phyloP scores from a whole-genome alignment of 148 eudicot species.

The Gaultheria prostrata region DNA sequence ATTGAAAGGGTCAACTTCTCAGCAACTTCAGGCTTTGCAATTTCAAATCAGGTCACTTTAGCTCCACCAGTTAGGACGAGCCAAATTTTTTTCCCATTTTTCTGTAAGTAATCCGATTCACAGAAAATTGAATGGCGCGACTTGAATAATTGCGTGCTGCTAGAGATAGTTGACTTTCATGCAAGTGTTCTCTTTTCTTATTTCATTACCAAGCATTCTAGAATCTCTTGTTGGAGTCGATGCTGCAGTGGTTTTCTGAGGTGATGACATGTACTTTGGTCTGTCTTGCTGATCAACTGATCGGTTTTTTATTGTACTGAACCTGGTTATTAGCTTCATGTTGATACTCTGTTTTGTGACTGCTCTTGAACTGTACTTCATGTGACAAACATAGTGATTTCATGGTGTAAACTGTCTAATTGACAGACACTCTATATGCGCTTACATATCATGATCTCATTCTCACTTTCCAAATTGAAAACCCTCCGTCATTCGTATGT shows the following conservation, averaged over 20 bases:
- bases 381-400: neutral
- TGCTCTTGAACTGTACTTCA: neutral
- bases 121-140: neutral
- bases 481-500: neutral
- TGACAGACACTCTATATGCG: neutral
- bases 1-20: neutral
- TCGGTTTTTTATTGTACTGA: neutral
- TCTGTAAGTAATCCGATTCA: neutral
- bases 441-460: conserved; percentile 1
- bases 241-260: neutral
- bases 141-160: neutral
- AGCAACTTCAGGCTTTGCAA: neutral
- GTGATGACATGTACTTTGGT: neutral
- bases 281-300: neutral
- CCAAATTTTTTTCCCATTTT: neutral
- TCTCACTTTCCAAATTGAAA: neutral
- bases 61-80: neutral
- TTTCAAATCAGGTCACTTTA: neutral
- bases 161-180: neutral
- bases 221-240: neutral
- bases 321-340: neutral
- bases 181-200: too few relatives aligned
- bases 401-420: neutral
- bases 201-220: neutral
- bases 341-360: neutral